A percentile compares a stretch with the other conserved stretches of the same genome.
Conservation (phyloP, 2,329 filamentous ascomycete genomes). For the Cordyceps tenuipes region DNA sequence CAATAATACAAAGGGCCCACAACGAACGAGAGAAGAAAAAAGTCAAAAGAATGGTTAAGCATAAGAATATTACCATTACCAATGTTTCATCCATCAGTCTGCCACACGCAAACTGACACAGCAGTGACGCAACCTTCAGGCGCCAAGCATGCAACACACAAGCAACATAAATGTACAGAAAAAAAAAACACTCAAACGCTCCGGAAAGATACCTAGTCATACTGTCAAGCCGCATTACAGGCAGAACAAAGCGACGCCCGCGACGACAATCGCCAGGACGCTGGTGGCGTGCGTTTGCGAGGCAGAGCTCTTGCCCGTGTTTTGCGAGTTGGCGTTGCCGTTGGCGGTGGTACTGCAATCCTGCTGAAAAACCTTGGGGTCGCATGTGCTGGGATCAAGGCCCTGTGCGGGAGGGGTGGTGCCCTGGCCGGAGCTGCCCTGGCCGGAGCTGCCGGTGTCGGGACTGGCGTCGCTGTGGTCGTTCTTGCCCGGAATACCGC, state of each 20-base stretch:
- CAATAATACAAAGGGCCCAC: background rate
- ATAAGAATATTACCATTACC: constrained; percentile 6
- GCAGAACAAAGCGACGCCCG: constrained; percentile 27
- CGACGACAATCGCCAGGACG: constrained; percentile 30
- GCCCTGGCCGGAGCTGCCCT: constrained; percentile 15
- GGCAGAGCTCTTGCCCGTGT: constrained; percentile 23
- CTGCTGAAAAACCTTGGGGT: constrained; percentile 32
- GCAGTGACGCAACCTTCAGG: background rate
- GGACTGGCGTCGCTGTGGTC: constrained; percentile 15
- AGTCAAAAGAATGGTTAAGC: background rate
- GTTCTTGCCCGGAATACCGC: constrained; percentile 19
- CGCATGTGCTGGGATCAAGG: constrained; percentile 22
- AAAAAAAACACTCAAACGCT: background rate
- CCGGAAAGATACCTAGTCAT: background rate
- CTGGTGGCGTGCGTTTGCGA: constrained; percentile 28
- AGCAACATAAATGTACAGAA: background rate
- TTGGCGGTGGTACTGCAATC: constrained; percentile 23
- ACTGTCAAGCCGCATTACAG: constrained; percentile 18
- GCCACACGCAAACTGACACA: background rate
- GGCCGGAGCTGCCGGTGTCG: constrained; percentile 16
- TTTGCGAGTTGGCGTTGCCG: constrained; percentile 9
- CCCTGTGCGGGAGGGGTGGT: constrained; percentile 9
- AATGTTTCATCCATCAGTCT: background rate
- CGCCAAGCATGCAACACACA: background rate
- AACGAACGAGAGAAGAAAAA: background rate